Evolutionary conservation across 202 grass and related monocot genomes (phyloP).

Genomic region (Setaria italica): DNA sequence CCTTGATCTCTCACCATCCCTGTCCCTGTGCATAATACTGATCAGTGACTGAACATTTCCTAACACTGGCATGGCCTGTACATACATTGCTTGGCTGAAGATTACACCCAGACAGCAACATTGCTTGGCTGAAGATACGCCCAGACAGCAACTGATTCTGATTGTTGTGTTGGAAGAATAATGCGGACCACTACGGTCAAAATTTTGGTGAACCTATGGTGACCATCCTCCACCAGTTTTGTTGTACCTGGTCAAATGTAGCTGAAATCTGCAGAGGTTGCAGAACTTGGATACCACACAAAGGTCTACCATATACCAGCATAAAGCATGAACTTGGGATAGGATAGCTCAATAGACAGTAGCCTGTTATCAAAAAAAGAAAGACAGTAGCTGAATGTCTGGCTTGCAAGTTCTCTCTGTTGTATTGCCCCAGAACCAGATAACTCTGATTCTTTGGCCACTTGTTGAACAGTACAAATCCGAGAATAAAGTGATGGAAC

Average conservation of each 20-base stretch:
- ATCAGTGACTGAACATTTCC: constrained; percentile 26
- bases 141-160: not conserved
- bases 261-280: constrained; percentile 4
- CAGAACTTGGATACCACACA: constrained; percentile 13
- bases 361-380: no score
- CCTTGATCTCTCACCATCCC: constrained; percentile 1
- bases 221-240: not conserved
- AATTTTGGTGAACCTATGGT: constrained; percentile 10
- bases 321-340: not conserved
- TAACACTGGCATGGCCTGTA: constrained; percentile 27
- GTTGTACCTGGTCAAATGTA: not conserved
- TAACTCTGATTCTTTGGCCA: constrained; percentile 21
- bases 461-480: constrained; percentile 28
- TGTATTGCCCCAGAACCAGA: not conserved
- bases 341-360: not conserved
- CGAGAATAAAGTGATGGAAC: constrained; percentile 22
- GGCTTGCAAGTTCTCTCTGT: not conserved
- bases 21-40: constrained; percentile 48
- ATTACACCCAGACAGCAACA: not conserved
- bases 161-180: constrained; percentile 30
- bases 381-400: not conserved
- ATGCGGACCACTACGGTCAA: not conserved
- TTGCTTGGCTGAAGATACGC: constrained; percentile 36
- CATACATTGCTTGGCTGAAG: constrained; percentile 43
- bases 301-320: not conserved